phyloP scores from a whole-genome alignment of 1,284 basidiomycete genomes.

The Schizopora paradoxa region DNA sequence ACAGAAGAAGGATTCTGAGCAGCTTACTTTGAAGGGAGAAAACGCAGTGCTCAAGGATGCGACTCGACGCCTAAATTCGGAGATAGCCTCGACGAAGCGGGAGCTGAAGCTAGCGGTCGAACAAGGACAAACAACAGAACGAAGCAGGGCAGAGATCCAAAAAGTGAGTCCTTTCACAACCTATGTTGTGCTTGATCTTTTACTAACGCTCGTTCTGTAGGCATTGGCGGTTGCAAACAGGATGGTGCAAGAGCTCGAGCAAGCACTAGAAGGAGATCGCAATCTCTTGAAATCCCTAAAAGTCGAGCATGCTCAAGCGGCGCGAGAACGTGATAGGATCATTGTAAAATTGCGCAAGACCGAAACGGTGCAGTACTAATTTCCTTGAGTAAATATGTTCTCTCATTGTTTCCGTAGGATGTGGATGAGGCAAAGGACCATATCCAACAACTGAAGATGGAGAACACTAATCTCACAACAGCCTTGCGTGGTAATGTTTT shows the following conservation, averaged over 20 bases:
- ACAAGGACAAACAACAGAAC: slow-evolving; percentile 43
- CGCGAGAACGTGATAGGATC: slow-evolving; percentile 59
- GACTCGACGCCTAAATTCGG: slow-evolving; percentile 54
- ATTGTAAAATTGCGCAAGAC: slow-evolving; percentile 58
- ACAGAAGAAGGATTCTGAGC: slow-evolving; percentile 63
- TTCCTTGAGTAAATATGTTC: background rate
- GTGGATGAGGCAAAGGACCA: slow-evolving; percentile 69
- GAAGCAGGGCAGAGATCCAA: slow-evolving; percentile 45
- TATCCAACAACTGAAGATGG: slow-evolving; percentile 59
- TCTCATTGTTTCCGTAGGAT: slow-evolving; percentile 42
- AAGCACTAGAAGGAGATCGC: slow-evolving; percentile 61
- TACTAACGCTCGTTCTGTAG: slow-evolving; percentile 31
- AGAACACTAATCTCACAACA: slow-evolving; percentile 61
- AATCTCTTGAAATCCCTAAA: slow-evolving; percentile 53
- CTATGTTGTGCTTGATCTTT: slow-evolving; percentile 5
- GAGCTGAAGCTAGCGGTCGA: slow-evolving; percentile 49
- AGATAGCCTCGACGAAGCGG: slow-evolving; percentile 52
- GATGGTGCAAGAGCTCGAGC: slow-evolving; percentile 62
- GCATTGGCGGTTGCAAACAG: slow-evolving; percentile 63
- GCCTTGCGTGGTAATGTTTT: slow-evolving; percentile 52
- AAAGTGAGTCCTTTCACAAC: slow-evolving; percentile 36
- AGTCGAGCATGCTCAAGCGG: slow-evolving; percentile 54
- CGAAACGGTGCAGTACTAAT: slow-evolving; percentile 48
- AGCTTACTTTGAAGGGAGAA: slow-evolving; percentile 54
- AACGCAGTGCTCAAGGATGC: slow-evolving; percentile 66